Base-by-base conservation (phyloP, 805 yeast genomes). In the Grigorovia humatica region DNA sequence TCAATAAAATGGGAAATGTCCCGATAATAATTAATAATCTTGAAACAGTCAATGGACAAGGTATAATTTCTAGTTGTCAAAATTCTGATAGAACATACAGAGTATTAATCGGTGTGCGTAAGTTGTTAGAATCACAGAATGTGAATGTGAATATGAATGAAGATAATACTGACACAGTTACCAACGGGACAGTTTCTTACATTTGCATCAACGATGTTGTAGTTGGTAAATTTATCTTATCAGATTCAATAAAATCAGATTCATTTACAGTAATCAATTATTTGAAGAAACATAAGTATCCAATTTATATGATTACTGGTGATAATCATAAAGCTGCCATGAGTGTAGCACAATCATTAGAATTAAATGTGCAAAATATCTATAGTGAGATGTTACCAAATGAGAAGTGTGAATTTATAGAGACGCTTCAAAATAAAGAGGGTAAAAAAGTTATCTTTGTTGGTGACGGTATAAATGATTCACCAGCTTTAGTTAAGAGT, bases 401-500 rank as follows among this genome's bases (percentile, higher is more conserved):
- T 15, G 85, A 83, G 50, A 93, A 93, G 68, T 82, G 87, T 51
- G 76, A 76, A 32, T 74, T 88, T 38, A 80, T 93, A 20, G 69
- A 70, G 43, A 73, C 75, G 48, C 70, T 88, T 51, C 86, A 83
- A 60, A 66, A 58, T 13, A 59, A 58, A 2, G 73, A 72, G 1
- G 45, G 44, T 1, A 59, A 69, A 11, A 70, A 73, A 17, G 83
- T 93, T 44, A 91, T 90, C 6, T 89, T 95, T 74, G 83, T 93
- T 20, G 99, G 99, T 42, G 99, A 93, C 69, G 99, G 99, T 54
- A 87, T 93, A 57, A 93, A 93, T 67, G 99, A 93, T 65, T 95
- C 98, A 0, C 97, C 99, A 0, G 98, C 98, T 0, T 75, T 93
- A 51, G 95, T 88, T 1, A 77, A 84, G 51, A 85, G 96, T 0